These are phyloP conservation scores for Phytopythium mirpurense DNA, from an alignment of 352 stramenopile species.

Conservation along the genomic window DNA sequence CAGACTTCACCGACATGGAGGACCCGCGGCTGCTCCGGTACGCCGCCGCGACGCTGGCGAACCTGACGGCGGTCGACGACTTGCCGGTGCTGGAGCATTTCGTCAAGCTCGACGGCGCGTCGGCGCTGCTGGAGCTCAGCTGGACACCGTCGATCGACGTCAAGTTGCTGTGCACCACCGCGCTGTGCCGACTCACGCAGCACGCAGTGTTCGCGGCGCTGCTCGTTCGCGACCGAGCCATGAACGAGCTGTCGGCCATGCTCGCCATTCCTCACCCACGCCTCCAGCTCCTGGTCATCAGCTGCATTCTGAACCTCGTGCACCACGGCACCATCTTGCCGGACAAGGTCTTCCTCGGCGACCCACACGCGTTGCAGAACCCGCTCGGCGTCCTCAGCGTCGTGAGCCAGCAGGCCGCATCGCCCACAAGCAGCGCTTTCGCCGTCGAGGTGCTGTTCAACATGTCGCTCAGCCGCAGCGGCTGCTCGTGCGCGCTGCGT, in stretches of 20 bases:
- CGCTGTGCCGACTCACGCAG: conserved; percentile 54
- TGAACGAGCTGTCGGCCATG: conserved; percentile 72
- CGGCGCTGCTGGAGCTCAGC: conserved; percentile 60
- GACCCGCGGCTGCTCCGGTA: conserved; percentile 48
- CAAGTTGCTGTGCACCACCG: conserved; percentile 61
- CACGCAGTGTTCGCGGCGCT: conserved; percentile 23
- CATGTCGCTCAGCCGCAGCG: conserved; percentile 52
- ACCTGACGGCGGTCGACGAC: conserved; percentile 30
- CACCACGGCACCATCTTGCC: conserved; percentile 55
- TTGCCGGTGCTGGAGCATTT: conserved; percentile 37
- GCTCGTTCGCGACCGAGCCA: conserved; percentile 29
- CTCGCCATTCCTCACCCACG: conserved; percentile 45
- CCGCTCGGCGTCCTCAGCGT: conserved; percentile 63
- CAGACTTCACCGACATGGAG: conserved; percentile 66
- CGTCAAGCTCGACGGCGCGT: conserved; percentile 40
- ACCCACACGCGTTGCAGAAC: conserved; percentile 62
- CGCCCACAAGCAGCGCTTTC: conserved; percentile 39
- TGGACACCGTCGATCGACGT: conserved; percentile 63
- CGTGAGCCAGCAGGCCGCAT: conserved; percentile 39
- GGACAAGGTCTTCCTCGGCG: conserved; percentile 70
- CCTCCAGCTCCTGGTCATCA: conserved; percentile 58
- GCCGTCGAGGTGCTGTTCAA: conserved; percentile 68
- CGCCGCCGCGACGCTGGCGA: conserved; percentile 55
- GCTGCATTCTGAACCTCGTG: conserved; percentile 67
- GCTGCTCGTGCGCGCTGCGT: conserved; percentile 43